Base-by-base conservation (phyloP, 495 filamentous ascomycete species). In the Penicillium dipodomyicola region DNA sequence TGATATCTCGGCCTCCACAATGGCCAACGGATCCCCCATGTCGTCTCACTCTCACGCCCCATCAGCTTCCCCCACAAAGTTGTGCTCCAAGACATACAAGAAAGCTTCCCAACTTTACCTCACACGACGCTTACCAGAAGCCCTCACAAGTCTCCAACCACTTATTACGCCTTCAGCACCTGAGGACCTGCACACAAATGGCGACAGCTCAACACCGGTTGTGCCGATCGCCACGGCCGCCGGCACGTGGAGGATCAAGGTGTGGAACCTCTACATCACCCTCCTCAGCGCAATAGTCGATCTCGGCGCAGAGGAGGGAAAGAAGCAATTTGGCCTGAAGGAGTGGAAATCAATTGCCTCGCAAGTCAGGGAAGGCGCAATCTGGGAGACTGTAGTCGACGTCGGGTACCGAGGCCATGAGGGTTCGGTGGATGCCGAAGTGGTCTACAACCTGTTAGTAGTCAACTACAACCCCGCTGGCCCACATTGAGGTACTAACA, bases 201-300 rank as follows among this genome's bases (percentile, higher is more conserved):
- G 74, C 35, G 70, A 72, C 29, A 60, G 65, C 27, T 60, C 72
- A 14, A 51, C 65, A 14, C 61, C 71, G 15, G 72, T 77, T 29
- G 88, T 90, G 41, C 89, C 89, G 3, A 85, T 96, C 49, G 84
- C 85, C 50, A 78, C 76, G 58, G 88, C 88, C 53, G 88, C 88
- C 46, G 80, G 84, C 50, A 86, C 84, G 39, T 90, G 88, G 55
- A 80, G 93, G 59, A 90, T 96, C 72, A 97, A 96, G 70, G 84
- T 97, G 52, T 98, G 95, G 95, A 95, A 90, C 71, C 80, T 98
- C 62, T 97, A 97, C 70, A 83, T 97, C 49, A 96, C 91, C 0
- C 83, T 97, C 23, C 80, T 97, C 33, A 95, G 96, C 73, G 89
- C 89, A 23, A 87, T 96, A 45, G 79, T 93, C 35, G 92, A 97